Percentiles rank a stretch among this genome's conserved stretches.
Conservation (phyloP, 106 monocot genomes). For the Xerophyta viscosa region DNA sequence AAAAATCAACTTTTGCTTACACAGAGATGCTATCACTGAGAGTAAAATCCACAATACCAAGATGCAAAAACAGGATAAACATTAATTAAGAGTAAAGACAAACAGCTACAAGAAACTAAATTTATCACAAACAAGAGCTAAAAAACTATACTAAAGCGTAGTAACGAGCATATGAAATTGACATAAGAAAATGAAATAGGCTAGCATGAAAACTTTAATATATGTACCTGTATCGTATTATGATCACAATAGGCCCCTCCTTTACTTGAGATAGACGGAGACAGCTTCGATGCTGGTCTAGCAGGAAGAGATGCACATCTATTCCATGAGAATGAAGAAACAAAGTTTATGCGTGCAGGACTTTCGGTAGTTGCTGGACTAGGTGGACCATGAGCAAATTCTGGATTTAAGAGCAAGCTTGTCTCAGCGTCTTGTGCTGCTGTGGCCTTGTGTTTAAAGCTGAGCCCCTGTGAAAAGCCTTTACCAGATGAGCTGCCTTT, state of each 20-base stretch:
- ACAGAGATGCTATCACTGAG: too few species aligned
- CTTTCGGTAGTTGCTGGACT: constrained; percentile 9
- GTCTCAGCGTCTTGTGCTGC: constrained; percentile 16
- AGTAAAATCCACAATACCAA: too few species aligned
- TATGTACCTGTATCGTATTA: constrained; percentile 13
- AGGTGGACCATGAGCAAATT: constrained; percentile 12
- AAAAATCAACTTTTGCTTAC: not conserved
- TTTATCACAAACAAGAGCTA: too few species aligned
- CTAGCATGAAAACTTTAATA: not conserved
- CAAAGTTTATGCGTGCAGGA: constrained; percentile 18
- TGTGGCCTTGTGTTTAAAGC: constrained; percentile 25
- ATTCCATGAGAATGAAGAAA: constrained; percentile 29
- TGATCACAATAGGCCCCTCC: constrained; percentile 5
- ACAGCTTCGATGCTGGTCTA: constrained; percentile 16
- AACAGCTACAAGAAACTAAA: too few species aligned
- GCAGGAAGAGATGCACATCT: constrained; percentile 35
- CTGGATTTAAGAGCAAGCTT: constrained; percentile 33
- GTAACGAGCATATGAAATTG: too few species aligned
- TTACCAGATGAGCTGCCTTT: constrained; percentile 16
- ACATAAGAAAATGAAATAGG: too few species aligned
- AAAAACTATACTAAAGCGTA: too few species aligned
- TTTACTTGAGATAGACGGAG: constrained; percentile 7
- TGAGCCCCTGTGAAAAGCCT: constrained; percentile 12
- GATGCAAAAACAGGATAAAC: too few species aligned
- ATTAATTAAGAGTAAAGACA: too few species aligned